Conservation (phyloP, 2,329 filamentous ascomycete species). For the Chaetomiaceae sp. region DNA sequence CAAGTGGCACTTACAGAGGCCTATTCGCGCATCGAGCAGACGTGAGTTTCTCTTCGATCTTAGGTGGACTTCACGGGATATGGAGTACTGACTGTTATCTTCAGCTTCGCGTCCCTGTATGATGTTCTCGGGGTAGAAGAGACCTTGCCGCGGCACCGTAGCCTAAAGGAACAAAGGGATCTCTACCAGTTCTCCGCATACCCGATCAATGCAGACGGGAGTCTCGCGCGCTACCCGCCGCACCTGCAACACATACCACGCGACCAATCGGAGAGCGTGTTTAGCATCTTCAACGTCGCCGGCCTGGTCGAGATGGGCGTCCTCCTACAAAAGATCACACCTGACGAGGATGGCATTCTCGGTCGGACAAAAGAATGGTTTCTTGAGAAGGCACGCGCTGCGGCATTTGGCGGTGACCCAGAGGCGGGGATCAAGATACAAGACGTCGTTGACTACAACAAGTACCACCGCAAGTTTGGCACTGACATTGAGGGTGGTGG, state of each 20-base stretch:
- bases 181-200: constrained; percentile 31
- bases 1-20: constrained; percentile 35
- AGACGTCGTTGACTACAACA: constrained; percentile 35
- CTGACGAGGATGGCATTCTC: constrained; percentile 30
- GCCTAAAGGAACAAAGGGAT: constrained; percentile 30
- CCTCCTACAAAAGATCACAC: constrained; percentile 33
- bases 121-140: constrained; percentile 34
- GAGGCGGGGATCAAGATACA: constrained; percentile 32
- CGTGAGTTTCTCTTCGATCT: constrained; percentile 22
- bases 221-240: constrained; percentile 30
- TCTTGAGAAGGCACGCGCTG: constrained; percentile 25
- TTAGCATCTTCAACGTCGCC: constrained; percentile 32
- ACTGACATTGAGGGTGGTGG: constrained; percentile 34
- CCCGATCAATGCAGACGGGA: constrained; percentile 29
- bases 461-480: constrained; percentile 32
- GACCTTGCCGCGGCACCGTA: constrained; percentile 31
- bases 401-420: constrained; percentile 28
- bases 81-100: neutral
- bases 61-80: too few species aligned
- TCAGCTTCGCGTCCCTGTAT: constrained; percentile 34
- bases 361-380: constrained; percentile 33
- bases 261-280: constrained; percentile 25
- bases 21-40: constrained; percentile 34
- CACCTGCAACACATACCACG: constrained; percentile 31
- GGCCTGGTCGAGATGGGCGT: constrained; percentile 31